These are phyloP conservation scores for Pythium biforme DNA, from an alignment of 352 stramenopile species.

Conservation along the genomic window DNA sequence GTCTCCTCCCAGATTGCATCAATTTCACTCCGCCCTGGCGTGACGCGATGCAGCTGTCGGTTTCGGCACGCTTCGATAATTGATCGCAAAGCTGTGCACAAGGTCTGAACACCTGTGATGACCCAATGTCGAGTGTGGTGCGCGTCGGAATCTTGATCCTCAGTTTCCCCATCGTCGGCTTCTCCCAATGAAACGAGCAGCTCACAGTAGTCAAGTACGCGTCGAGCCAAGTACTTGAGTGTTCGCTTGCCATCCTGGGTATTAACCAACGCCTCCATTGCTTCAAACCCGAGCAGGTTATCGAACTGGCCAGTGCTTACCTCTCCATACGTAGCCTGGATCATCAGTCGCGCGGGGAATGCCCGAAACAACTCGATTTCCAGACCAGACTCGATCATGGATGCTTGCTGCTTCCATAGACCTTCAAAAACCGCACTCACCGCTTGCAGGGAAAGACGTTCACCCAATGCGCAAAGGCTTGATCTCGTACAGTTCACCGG, in stretches of 20 bases:
- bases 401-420: conserved; percentile 35
- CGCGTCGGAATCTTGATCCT: conserved; percentile 16
- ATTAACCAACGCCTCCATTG: conserved; percentile 27
- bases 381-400: conserved; percentile 34
- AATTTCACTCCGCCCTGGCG: neutral
- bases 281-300: neutral
- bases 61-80: conserved; percentile 21
- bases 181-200: conserved; percentile 12
- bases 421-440: conserved; percentile 52
- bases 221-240: conserved; percentile 46
- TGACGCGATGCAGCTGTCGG: neutral
- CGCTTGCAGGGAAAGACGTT: conserved; percentile 35
- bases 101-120: neutral
- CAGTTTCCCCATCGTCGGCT: neutral
- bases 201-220: conserved; percentile 22
- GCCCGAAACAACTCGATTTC: conserved; percentile 53
- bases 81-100: conserved; percentile 23
- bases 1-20: conserved; percentile 18
- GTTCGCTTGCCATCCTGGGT: conserved; percentile 45
- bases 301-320: neutral
- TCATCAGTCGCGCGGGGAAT: conserved; percentile 26
- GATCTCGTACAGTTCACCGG: neutral
- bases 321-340: neutral
- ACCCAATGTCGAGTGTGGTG: conserved; percentile 7
- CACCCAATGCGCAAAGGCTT: conserved; percentile 12